These are phyloP conservation scores for Leucocoprinus birnbaumii DNA, from an alignment of 768 basidiomycete genomes.

Conservation along the genomic window DNA sequence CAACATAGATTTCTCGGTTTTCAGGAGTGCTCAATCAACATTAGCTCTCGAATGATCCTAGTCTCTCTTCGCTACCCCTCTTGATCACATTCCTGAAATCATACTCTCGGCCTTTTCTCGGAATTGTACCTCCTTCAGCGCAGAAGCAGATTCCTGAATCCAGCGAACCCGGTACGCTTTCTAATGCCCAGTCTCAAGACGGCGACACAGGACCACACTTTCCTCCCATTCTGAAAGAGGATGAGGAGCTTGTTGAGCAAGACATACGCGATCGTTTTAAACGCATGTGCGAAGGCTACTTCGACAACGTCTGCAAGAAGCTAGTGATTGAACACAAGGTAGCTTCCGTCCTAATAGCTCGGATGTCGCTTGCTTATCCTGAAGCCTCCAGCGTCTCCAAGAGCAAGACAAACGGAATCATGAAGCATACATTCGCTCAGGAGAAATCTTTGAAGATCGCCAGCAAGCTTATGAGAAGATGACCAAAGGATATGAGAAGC, in stretches of 20 bases:
- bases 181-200: conserved; percentile 29
- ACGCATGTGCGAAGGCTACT: conserved; percentile 92
- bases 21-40: conserved; percentile 12
- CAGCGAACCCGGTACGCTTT: conserved; percentile 55
- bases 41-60: conserved; percentile 86
- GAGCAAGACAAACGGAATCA: conserved; percentile 96
- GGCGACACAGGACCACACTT: conserved; percentile 31
- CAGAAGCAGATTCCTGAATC: conserved; percentile 58
- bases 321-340: conserved; percentile 90
- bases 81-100: conserved; percentile 91
- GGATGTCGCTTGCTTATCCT: not conserved
- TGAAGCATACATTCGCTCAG: conserved; percentile 98
- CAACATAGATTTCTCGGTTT: not conserved
- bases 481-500: conserved; percentile 92
- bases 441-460: conserved; percentile 98
- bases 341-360: conserved; percentile 17
- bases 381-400: conserved; percentile 71
- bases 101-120: conserved; percentile 86
- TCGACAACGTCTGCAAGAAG: conserved; percentile 89
- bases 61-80: conserved; percentile 83
- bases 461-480: conserved; percentile 99
- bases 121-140: conserved; percentile 52
- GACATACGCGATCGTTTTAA: conserved; percentile 88
- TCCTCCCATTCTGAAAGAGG: conserved; percentile 42
- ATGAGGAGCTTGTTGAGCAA: conserved; percentile 77